Base-by-base conservation (phyloP, 2,329 filamentous ascomycete genomes). In the Paradendryphiella salina region DNA sequence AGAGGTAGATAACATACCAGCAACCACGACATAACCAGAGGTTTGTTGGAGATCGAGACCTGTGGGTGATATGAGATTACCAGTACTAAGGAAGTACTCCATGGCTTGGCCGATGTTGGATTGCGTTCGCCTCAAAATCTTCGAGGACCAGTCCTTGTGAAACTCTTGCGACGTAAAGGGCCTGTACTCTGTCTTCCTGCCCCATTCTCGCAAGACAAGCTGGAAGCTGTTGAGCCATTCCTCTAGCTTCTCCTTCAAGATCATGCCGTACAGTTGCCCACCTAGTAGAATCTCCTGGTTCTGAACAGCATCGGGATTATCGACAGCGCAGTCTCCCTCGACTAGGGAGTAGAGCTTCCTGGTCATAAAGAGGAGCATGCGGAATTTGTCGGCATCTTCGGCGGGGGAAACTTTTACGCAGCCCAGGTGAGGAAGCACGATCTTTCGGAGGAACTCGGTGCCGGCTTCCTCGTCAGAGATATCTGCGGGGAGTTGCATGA, bases 291-390 rank as follows among this genome's bases (percentile, higher is more conserved):
- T 87, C 74, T 99, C 94, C 70, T 99, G 94, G 73, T 95, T 96
- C 66, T 96, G 92, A 14, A 96, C 87, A 9, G 94, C 90, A 81
- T 99, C 94, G 1, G 94, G 93, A 68, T 99, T 97, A 77, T 99
- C 94, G 4, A 92, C 85, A 4, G 90, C 83, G 71, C 93, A 97
- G 59, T 96, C 93, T 48, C 93, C 92, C 54, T 92, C 91, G 7
- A 94, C 93, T 40, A 99, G 80, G 11, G 92, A 85, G 69, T 99
- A 99, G 26, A 99, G 83, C 74, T 99, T 99, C 59, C 93, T 83
- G 65, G 92, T 89, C 92, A 97, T 97, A 76, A 97, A 95, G 35
- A 97, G 79, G 36, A 97, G 78, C 83, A 96, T 85, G 62, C 88
- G 87, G 77, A 96, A 97, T 75, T 99, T 99, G 79, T 97, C 91